These are phyloP conservation scores for Nannochloropsis granulata DNA, from an alignment of 108 stramenopile genomes.

Conservation along the genomic window DNA sequence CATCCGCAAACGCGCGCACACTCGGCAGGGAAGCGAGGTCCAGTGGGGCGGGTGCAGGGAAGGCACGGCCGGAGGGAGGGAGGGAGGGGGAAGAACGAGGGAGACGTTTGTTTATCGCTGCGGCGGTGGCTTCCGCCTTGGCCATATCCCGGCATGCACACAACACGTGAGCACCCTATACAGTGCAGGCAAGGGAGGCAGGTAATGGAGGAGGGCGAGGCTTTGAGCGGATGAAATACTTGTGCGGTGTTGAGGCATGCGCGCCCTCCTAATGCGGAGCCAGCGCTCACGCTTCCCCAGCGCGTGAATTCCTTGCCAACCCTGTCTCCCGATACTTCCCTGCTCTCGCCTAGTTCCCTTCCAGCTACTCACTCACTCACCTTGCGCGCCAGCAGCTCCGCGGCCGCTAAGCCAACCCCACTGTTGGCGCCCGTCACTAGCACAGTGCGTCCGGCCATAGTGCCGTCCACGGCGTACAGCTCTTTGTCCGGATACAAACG, in stretches of 20 bases:
- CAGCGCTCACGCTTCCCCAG: no score
- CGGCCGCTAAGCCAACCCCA: slow-evolving; percentile 10
- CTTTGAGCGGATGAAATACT: background rate
- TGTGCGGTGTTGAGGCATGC: no score
- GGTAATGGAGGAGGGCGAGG: background rate
- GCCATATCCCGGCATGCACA: slow-evolving; percentile 6
- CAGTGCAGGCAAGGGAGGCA: background rate
- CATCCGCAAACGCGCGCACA: background rate
- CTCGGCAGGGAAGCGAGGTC: slow-evolving; percentile 1
- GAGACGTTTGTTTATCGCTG: background rate
- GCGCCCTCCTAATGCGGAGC: no score
- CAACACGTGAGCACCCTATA: slow-evolving; percentile 9
- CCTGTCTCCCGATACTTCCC: no score
- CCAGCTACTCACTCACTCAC: background rate
- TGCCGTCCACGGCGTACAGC: background rate
- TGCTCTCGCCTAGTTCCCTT: no score
- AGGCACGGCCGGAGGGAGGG: background rate
- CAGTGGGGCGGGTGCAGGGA: background rate
- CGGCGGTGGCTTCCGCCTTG: slow-evolving; percentile 1
- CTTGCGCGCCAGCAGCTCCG: slow-evolving; percentile 1
- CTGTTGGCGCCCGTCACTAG: slow-evolving; percentile 16
- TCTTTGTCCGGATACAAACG: background rate
- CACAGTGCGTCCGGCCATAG: slow-evolving; percentile 10
- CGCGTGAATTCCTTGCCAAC: no score
- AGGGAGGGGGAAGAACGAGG: background rate